Conservation (phyloP, 2,329 filamentous ascomycete genomes). For the Macrophomina phaseolina region DNA sequence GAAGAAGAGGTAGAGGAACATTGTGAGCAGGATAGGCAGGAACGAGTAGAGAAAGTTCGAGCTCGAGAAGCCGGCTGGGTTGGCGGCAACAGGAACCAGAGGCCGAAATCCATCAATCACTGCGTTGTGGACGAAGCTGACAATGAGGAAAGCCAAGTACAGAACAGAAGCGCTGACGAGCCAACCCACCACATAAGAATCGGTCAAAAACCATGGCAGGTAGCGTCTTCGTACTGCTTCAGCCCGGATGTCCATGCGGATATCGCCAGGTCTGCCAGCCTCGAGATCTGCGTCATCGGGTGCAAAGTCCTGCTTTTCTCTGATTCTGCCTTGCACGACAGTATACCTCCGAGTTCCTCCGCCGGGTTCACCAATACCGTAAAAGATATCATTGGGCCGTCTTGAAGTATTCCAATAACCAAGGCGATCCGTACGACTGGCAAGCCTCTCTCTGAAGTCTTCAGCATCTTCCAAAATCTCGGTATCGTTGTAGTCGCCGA, state of each 20-base stretch:
- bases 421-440: conserved; percentile 70
- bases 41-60: conserved; percentile 89
- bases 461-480: conserved; percentile 63
- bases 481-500: conserved; percentile 72
- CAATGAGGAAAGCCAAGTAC: conserved; percentile 64
- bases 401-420: conserved; percentile 83
- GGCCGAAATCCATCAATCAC: conserved; percentile 76
- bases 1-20: conserved; percentile 70
- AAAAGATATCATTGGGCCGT: conserved; percentile 71
- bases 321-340: conserved; percentile 54
- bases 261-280: conserved; percentile 43
- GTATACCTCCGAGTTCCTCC: conserved; percentile 58
- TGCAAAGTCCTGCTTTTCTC: conserved; percentile 44
- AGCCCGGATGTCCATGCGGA: conserved; percentile 58
- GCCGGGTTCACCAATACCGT: conserved; percentile 74
- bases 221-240: conserved; percentile 66
- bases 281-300: conserved; percentile 43
- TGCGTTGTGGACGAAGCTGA: conserved; percentile 76
- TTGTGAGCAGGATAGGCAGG: conserved; percentile 70
- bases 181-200: conserved; percentile 69
- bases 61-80: conserved; percentile 72
- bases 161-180: conserved; percentile 52
- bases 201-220: conserved; percentile 77
- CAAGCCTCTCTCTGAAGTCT: conserved; percentile 62
- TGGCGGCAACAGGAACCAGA: conserved; percentile 65